phyloP scores from a whole-genome alignment of 495 filamentous ascomycete genomes.

The Penicillium silybi region DNA sequence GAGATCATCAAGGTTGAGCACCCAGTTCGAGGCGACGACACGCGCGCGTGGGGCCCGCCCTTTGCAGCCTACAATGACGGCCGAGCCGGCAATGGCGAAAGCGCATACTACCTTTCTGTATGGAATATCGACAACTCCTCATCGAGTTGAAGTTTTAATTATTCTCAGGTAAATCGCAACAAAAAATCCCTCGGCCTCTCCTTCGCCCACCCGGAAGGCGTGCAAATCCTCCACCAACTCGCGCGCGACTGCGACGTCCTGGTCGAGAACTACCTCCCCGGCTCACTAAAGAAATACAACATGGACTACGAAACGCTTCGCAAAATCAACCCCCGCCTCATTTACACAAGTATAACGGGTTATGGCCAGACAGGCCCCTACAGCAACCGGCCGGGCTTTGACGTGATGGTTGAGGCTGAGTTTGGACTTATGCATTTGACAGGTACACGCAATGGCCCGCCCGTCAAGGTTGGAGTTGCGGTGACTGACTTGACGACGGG shows the following conservation, averaged over 20 bases:
- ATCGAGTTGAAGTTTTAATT: too few species aligned
- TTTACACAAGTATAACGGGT: constrained; percentile 63
- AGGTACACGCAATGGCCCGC: constrained; percentile 75
- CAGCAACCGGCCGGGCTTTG: constrained; percentile 80
- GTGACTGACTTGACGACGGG: constrained; percentile 94
- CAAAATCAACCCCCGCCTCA: constrained; percentile 66
- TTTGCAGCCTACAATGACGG: constrained; percentile 72
- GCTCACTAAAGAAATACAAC: constrained; percentile 76
- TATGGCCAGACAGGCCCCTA: constrained; percentile 91
- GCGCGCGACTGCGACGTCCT: constrained; percentile 81
- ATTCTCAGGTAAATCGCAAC: constrained; percentile 69
- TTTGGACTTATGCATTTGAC: constrained; percentile 98
- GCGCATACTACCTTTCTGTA: constrained; percentile 90
- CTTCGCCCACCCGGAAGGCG: constrained; percentile 73
- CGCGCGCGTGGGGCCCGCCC: constrained; percentile 92
- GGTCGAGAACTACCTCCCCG: constrained; percentile 92
- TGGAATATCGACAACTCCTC: too few species aligned
- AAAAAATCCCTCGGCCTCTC: constrained; percentile 89
- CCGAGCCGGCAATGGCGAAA: constrained; percentile 64
- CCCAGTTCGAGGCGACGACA: constrained; percentile 87
- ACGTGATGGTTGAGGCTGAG: constrained; percentile 97
- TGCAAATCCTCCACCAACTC: constrained; percentile 76
- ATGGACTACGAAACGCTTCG: constrained; percentile 75
- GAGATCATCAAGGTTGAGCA: constrained; percentile 98
- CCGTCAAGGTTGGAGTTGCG: constrained; percentile 95